Conservation (phyloP, 345 rosid genomes). For the Combretum micranthum region DNA sequence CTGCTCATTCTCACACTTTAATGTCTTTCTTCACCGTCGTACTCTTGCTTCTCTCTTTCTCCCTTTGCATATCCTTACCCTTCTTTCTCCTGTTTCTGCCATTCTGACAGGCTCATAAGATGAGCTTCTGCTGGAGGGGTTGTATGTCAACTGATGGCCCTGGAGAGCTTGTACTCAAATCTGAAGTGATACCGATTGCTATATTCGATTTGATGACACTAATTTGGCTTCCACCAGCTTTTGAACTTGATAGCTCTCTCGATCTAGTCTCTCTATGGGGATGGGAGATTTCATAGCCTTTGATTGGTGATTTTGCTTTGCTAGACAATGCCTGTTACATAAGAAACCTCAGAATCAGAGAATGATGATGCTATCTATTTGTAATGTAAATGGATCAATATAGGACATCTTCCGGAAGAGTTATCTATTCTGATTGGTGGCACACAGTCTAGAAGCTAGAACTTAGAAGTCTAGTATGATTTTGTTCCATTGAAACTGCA, state of each 20-base stretch:
- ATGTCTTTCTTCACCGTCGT: conserved; percentile 30
- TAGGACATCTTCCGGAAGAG: no score
- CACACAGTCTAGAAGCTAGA: no score
- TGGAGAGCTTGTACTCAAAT: conserved; percentile 9
- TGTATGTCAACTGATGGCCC: conserved; percentile 9
- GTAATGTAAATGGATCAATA: no score
- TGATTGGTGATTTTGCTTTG: conserved; percentile 15
- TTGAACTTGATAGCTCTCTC: conserved; percentile 18
- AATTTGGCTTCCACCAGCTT: conserved; percentile 16
- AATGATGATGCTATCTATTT: no score
- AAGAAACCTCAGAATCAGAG: neutral
- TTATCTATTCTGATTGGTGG: no score
- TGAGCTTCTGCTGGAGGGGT: conserved; percentile 13
- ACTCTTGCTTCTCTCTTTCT: conserved; percentile 19
- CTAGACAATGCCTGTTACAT: conserved; percentile 21
- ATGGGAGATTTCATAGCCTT: conserved; percentile 15
- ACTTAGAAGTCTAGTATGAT: no score
- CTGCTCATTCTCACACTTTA: conserved; percentile 23
- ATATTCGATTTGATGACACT: conserved; percentile 7
- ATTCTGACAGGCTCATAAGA: conserved; percentile 12
- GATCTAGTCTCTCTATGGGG: conserved; percentile 15
- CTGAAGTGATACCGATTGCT: conserved; percentile 1
- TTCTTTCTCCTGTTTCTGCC: conserved; percentile 11
- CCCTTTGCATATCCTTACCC: conserved; percentile 19
- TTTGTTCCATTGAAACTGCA: no score